Evolutionary conservation across 257 asterid species (phyloP).

Genomic region (Sherardia arvensis): DNA sequence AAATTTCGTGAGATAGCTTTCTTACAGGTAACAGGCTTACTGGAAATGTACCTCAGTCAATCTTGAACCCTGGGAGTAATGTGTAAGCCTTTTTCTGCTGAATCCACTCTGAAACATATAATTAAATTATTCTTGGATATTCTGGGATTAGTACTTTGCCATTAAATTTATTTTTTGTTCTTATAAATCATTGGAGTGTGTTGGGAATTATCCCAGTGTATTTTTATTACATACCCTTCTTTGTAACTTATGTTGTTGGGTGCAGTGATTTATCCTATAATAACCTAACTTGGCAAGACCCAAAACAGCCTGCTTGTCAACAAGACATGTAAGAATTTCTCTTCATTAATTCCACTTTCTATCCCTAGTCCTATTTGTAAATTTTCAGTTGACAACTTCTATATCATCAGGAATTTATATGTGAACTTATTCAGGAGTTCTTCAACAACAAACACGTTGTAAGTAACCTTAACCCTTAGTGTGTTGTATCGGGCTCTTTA

Average conservation of each 20-base stretch:
- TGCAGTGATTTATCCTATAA: conserved; percentile 85
- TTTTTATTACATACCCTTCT: neutral
- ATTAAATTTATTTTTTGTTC: neutral
- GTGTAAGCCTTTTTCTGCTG: conserved; percentile 36
- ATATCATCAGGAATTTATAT: conserved; percentile 39
- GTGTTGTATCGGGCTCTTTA: neutral
- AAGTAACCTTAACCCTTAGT: conserved; percentile 17
- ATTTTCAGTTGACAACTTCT: conserved; percentile 1
- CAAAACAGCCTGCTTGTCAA: conserved; percentile 59
- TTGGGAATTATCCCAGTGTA: neutral
- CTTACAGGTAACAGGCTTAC: conserved; percentile 50
- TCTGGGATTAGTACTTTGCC: too few relatives aligned
- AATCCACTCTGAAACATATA: neutral
- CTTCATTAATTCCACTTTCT: conserved; percentile 5
- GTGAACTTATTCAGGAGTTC: conserved; percentile 74
- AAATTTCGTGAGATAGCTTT: conserved; percentile 34
- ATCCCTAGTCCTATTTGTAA: neutral
- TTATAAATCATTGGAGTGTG: neutral
- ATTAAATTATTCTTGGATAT: too few relatives aligned
- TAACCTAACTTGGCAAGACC: conserved; percentile 70
- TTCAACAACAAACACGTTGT: conserved; percentile 41
- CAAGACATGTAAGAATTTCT: conserved; percentile 37
- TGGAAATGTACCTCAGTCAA: conserved; percentile 57
- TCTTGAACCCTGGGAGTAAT: conserved; percentile 54
- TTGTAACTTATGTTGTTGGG: conserved; percentile 13